Percentiles rank a stretch among this genome's conserved stretches.
phyloP scores from a whole-genome alignment of 345 rosid species.

The Brassica incana region DNA sequence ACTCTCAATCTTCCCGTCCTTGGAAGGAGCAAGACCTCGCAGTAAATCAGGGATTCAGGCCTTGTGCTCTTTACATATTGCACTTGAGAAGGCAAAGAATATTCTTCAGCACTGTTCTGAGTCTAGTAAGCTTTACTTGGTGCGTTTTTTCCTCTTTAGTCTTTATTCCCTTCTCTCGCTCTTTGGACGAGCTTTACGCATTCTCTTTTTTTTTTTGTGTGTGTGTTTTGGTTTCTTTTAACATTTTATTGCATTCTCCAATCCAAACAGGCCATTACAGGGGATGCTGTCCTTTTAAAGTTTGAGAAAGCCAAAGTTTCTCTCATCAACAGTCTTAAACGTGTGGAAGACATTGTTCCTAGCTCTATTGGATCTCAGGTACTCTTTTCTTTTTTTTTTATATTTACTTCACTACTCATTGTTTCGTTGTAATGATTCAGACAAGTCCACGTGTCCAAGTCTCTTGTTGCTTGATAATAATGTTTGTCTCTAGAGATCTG shows the following conservation, averaged over 20 bases:
- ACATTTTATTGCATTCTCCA: background rate
- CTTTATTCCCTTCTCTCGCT: slow-evolving; percentile 1
- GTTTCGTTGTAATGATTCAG: slow-evolving; percentile 54
- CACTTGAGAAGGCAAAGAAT: slow-evolving; percentile 83
- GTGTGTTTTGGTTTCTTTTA: background rate
- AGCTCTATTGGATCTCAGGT: slow-evolving; percentile 90
- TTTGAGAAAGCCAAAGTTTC: slow-evolving; percentile 78
- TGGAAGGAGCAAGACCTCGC: slow-evolving; percentile 95
- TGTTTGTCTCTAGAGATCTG: background rate
- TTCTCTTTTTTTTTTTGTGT: background rate
- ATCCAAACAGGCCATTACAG: slow-evolving; percentile 79
- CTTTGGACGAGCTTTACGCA: background rate
- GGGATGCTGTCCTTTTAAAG: slow-evolving; percentile 82
- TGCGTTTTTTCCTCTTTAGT: slow-evolving; percentile 21
- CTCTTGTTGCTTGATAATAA: background rate
- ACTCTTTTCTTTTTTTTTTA: background rate
- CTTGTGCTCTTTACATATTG: slow-evolving; percentile 86
- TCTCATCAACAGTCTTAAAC: slow-evolving; percentile 78
- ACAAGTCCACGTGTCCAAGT: background rate
- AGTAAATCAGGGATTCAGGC: slow-evolving; percentile 99
- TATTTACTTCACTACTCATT: background rate
- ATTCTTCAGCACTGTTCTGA: slow-evolving; percentile 87
- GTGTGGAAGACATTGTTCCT: slow-evolving; percentile 92
- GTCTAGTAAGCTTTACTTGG: slow-evolving; percentile 93
- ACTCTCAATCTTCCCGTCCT: slow-evolving; percentile 70